Percentiles rank a stretch among this genome's conserved stretches.
phyloP scores from a whole-genome alignment of 306 rosid genomes.

The Astragalus glycyphyllos region DNA sequence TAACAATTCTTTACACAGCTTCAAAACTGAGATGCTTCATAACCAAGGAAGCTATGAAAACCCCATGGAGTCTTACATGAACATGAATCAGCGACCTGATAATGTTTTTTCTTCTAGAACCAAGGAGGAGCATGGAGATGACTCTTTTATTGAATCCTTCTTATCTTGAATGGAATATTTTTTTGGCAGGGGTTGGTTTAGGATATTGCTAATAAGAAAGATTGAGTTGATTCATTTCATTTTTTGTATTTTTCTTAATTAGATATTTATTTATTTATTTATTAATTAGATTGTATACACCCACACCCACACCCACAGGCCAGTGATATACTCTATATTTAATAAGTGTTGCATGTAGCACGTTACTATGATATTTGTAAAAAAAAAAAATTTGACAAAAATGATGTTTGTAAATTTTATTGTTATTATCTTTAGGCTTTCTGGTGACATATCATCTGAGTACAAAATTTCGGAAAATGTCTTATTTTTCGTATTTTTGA shows the following conservation, averaged over 20 bases:
- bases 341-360: slow-evolving; percentile 19
- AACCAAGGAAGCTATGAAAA: slow-evolving; percentile 54
- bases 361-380: slow-evolving; percentile 27
- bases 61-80: slow-evolving; percentile 55
- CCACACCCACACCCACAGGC: slow-evolving; percentile 24
- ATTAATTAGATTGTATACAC: slow-evolving; percentile 40
- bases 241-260: slow-evolving; percentile 47
- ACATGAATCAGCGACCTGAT: slow-evolving; percentile 54
- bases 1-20: slow-evolving; percentile 29
- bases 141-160: slow-evolving; percentile 71
- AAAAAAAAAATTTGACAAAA: no score
- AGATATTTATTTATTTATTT: no score
- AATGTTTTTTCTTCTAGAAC: slow-evolving; percentile 56
- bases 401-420: not conserved
- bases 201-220: no score
- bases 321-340: slow-evolving; percentile 48
- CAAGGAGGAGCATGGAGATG: slow-evolving; percentile 87
- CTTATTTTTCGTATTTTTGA: no score
- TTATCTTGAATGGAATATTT: slow-evolving; percentile 48
- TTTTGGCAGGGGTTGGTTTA: not conserved
- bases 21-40: slow-evolving; percentile 60
- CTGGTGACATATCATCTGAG: no score
- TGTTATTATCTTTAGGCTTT: no score
- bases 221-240: slow-evolving; percentile 43
- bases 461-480: no score